Percentiles rank a stretch among this genome's conserved stretches.
phyloP scores from a whole-genome alignment of 306 rosid species.

The Bauhinia variegata region DNA sequence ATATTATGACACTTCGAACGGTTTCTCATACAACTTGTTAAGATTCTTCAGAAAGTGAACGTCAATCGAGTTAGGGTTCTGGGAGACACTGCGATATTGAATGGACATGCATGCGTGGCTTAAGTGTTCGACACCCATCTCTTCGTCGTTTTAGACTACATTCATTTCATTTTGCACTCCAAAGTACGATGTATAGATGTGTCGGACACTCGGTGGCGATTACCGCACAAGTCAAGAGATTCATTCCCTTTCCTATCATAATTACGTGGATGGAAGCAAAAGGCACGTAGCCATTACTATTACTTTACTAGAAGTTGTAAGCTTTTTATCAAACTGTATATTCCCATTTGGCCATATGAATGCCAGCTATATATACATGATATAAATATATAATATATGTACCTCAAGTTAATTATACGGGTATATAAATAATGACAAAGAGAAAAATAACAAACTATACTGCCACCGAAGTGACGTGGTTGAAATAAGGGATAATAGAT shows the following conservation, averaged over 20 bases:
- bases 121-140: conserved; percentile 50
- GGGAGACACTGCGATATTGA: conserved; percentile 45
- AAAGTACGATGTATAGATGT: conserved; percentile 21
- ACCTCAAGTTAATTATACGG: not conserved
- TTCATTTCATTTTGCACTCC: not conserved
- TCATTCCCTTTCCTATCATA: not conserved
- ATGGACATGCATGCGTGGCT: conserved; percentile 47
- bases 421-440: not conserved
- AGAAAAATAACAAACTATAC: no score
- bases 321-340: no score
- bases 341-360: no score
- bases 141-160: conserved; percentile 1
- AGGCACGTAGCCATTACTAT: no score
- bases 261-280: no score
- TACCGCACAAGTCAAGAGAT: conserved; percentile 4
- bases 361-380: no score
- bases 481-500: no score
- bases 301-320: no score
- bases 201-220: conserved; percentile 1
- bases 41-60: conserved; percentile 17
- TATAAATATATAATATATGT: no score
- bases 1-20: conserved; percentile 29
- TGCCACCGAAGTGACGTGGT: no score
- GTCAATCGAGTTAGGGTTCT: conserved; percentile 33
- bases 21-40: conserved; percentile 25